Evolutionary conservation across 352 stramenopile genomes (phyloP).

Genomic region (Phytophthora boehmeriae): DNA sequence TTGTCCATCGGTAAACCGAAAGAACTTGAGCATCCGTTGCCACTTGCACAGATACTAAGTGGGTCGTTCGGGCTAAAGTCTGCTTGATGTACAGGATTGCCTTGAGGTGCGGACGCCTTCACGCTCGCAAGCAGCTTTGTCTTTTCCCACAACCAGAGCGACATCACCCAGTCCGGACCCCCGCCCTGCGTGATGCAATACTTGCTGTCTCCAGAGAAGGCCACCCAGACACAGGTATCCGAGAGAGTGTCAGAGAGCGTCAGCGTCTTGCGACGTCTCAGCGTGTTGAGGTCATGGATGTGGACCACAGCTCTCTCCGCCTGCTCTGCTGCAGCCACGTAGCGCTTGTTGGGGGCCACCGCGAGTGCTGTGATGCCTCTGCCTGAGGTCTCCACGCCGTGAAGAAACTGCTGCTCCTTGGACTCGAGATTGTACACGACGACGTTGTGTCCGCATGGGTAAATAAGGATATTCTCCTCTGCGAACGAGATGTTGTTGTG

Average conservation of each 20-base stretch:
- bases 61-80: conserved; percentile 91
- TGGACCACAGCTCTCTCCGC: conserved; percentile 83
- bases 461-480: conserved; percentile 87
- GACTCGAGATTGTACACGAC: conserved; percentile 90
- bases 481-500: conserved; percentile 87
- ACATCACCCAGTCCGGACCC: conserved; percentile 90
- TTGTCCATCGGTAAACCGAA: conserved; percentile 85
- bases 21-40: conserved; percentile 91
- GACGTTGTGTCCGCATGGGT: conserved; percentile 89
- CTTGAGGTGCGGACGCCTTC: conserved; percentile 73
- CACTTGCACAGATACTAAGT: conserved; percentile 87
- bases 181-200: conserved; percentile 90
- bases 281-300: conserved; percentile 90
- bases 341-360: conserved; percentile 82
- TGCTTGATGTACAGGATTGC: conserved; percentile 80
- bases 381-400: conserved; percentile 79
- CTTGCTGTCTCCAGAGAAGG: conserved; percentile 92
- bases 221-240: conserved; percentile 76
- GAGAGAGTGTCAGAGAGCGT: conserved; percentile 78
- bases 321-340: conserved; percentile 90
- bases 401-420: conserved; percentile 91
- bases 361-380: conserved; percentile 88
- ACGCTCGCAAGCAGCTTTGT: conserved; percentile 83
- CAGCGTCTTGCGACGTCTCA: conserved; percentile 89
- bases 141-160: conserved; percentile 94